Percentiles rank a stretch among this genome's conserved stretches.
Conservation (phyloP, 2,329 filamentous ascomycete genomes). For the Clarireedia monteithiana region DNA sequence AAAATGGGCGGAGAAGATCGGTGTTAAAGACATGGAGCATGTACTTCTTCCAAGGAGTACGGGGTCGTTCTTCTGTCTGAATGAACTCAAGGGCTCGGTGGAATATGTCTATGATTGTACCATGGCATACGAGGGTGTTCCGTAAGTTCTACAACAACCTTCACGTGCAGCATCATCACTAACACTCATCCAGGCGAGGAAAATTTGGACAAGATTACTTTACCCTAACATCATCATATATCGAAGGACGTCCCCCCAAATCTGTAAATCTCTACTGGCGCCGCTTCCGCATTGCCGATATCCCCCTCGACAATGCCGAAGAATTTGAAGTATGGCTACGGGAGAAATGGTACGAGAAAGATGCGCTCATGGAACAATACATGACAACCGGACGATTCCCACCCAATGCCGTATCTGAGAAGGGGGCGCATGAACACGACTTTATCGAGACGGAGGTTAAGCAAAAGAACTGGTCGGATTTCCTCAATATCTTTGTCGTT, state of each 20-base stretch:
- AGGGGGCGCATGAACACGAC: constrained; percentile 13
- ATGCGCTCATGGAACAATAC: constrained; percentile 79
- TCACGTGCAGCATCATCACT: background rate
- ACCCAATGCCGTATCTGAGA: constrained; percentile 11
- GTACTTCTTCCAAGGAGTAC: constrained; percentile 72
- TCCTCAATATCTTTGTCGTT: constrained; percentile 27
- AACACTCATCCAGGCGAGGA: constrained; percentile 40
- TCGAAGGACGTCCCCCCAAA: constrained; percentile 81
- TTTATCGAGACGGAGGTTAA: constrained; percentile 30
- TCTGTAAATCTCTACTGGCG: constrained; percentile 98
- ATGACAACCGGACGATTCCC: constrained; percentile 73
- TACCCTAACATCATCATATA: constrained; percentile 77
- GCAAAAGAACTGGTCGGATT: constrained; percentile 25
- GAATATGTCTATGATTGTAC: constrained; percentile 91
- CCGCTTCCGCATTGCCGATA: constrained; percentile 70
- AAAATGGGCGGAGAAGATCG: constrained; percentile 69
- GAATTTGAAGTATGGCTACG: constrained; percentile 80
- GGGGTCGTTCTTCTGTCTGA: constrained; percentile 70
- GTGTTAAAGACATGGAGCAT: constrained; percentile 65
- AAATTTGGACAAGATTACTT: constrained; percentile 88
- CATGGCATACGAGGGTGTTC: constrained; percentile 88
- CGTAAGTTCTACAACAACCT: constrained; percentile 49
- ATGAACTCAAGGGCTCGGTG: constrained; percentile 64
- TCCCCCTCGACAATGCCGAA: constrained; percentile 67
- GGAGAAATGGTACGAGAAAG: constrained; percentile 87